A percentile compares a stretch with the other conserved stretches of the same genome.
Conservation (phyloP, 352 stramenopile genomes). For the Phytophthora megakarya region DNA sequence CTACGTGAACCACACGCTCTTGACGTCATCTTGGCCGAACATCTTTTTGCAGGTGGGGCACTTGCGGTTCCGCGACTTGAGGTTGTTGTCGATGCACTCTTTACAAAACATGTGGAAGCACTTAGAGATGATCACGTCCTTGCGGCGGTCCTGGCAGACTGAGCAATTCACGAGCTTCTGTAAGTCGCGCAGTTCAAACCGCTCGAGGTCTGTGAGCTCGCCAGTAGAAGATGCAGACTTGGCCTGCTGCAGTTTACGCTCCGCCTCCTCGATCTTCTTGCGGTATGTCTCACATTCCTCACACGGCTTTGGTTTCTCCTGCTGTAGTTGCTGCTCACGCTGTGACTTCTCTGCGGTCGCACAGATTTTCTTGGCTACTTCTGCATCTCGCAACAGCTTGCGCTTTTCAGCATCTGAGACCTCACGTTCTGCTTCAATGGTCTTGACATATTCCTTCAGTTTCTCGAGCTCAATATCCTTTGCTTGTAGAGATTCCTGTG, state of each 20-base stretch:
- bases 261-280: constrained; percentile 58
- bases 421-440: constrained; percentile 60
- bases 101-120: constrained; percentile 91
- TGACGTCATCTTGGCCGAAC: constrained; percentile 90
- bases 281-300: constrained; percentile 57
- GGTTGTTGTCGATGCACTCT: constrained; percentile 87
- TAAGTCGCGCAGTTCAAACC: constrained; percentile 80
- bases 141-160: constrained; percentile 83
- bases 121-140: constrained; percentile 90
- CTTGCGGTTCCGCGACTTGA: constrained; percentile 90
- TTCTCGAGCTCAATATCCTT: constrained; percentile 71
- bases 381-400: constrained; percentile 59
- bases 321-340: constrained; percentile 55
- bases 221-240: constrained; percentile 37
- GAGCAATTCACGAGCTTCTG: constrained; percentile 87
- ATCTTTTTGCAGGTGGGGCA: constrained; percentile 92
- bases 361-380: constrained; percentile 71
- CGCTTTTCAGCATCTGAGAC: constrained; percentile 55
- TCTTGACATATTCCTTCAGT: constrained; percentile 68
- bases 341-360: constrained; percentile 54
- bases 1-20: constrained; percentile 86
- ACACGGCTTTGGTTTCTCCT: constrained; percentile 62
- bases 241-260: constrained; percentile 48
- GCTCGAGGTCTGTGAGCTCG: constrained; percentile 72
- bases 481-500: constrained; percentile 57